Conservation (phyloP, 2,329 filamentous ascomycete genomes). For the Aspergillus fumigatus region DNA sequence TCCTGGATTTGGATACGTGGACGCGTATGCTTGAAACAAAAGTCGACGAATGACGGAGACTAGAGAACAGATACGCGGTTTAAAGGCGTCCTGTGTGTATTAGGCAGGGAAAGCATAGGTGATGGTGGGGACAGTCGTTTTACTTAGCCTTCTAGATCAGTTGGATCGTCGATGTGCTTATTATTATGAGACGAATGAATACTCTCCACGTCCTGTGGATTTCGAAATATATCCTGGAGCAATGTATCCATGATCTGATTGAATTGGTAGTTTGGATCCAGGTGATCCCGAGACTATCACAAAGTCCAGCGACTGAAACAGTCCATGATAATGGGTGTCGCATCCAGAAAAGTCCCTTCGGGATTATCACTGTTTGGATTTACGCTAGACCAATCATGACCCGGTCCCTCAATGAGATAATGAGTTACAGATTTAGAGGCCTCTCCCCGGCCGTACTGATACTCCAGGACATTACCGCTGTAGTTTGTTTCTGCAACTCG, state of each 20-base stretch:
- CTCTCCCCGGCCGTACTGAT: conserved; percentile 6
- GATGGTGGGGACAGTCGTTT: neutral
- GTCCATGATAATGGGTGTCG: conserved; percentile 16
- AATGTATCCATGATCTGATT: neutral
- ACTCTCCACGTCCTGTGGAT: neutral
- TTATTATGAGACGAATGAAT: neutral
- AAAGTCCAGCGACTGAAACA: conserved; percentile 15
- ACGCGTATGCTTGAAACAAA: neutral
- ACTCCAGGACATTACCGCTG: conserved; percentile 4
- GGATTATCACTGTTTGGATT: conserved; percentile 14
- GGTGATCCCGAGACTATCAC: neutral
- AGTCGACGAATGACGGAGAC: neutral
- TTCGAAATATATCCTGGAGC: neutral
- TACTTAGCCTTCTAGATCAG: neutral
- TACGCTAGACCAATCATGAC: conserved; percentile 20
- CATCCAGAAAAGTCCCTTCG: conserved; percentile 14
- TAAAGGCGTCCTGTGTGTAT: neutral
- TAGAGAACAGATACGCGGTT: neutral
- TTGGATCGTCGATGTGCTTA: neutral
- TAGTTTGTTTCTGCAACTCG: conserved; percentile 3
- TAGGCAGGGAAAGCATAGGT: neutral
- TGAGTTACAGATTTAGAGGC: conserved; percentile 9
- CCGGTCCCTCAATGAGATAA: conserved; percentile 12
- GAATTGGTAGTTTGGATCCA: neutral
- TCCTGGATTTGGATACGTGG: neutral